Conservation (phyloP, 2,329 filamentous ascomycete species). For the Fusarium irregulare region DNA sequence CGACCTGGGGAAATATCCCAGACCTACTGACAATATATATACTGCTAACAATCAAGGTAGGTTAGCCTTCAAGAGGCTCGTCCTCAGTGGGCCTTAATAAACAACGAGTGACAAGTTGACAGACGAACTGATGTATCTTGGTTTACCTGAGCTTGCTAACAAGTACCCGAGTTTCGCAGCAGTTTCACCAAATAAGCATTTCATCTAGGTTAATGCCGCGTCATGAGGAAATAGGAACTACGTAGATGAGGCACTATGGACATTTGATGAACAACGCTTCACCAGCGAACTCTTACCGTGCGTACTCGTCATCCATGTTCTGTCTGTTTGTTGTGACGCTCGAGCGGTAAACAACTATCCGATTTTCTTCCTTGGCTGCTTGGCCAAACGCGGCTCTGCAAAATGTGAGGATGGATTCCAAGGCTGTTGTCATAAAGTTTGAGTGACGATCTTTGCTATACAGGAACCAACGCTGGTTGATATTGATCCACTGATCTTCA, state of each 20-base stretch:
- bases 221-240: not conserved
- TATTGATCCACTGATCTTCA: slow-evolving; percentile 9
- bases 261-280: slow-evolving; percentile 1
- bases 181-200: not conserved
- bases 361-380: not conserved
- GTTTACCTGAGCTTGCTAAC: not conserved
- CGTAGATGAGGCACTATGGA: not conserved
- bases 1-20: not conserved
- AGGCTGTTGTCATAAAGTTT: not conserved
- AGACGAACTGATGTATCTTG: not conserved
- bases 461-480: not conserved
- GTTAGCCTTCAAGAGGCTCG: not conserved
- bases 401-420: not conserved
- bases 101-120: not conserved
- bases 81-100: not conserved
- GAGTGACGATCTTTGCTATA: not conserved
- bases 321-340: not conserved
- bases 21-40: not conserved
- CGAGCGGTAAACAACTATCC: not conserved
- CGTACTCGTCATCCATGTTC: not conserved
- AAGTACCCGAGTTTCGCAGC: not conserved
- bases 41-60: not conserved
- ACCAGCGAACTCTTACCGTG: not conserved
- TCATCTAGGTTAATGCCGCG: not conserved
- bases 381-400: not conserved